Percentiles rank a stretch among this genome's conserved stretches.
Conservation (phyloP, 345 rosid species). For the Lumnitzera racemosa region DNA sequence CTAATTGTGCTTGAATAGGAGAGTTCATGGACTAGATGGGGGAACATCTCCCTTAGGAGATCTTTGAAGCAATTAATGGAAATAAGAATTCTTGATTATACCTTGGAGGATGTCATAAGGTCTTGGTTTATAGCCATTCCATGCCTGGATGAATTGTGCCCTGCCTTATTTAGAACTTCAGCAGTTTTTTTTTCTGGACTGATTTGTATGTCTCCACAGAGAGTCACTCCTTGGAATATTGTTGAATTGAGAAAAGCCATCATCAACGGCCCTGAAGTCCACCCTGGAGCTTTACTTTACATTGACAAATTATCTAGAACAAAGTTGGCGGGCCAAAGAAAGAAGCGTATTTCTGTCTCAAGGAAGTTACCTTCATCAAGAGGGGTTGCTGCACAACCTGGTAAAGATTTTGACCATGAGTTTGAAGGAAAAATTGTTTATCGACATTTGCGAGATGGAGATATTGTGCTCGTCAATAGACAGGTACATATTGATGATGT, state of each 20-base stretch:
- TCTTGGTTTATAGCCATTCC: neutral
- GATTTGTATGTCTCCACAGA: constrained; percentile 27
- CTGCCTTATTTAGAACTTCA: no score
- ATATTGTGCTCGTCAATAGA: constrained; percentile 86
- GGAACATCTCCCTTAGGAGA: no score
- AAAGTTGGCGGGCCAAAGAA: constrained; percentile 39
- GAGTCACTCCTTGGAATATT: constrained; percentile 87
- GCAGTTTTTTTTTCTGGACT: neutral
- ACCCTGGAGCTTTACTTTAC: constrained; percentile 94
- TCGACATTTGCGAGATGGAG: constrained; percentile 92
- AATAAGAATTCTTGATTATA: no score
- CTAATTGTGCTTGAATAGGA: no score
- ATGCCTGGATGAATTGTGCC: no score
- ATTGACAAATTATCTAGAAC: constrained; percentile 54
- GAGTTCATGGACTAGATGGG: no score
- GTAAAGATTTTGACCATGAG: constrained; percentile 49
- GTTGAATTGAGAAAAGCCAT: constrained; percentile 65
- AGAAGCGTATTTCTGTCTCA: constrained; percentile 56
- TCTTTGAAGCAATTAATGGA: no score
- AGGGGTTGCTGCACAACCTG: constrained; percentile 54
- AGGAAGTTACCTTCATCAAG: constrained; percentile 75
- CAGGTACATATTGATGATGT: constrained; percentile 40
- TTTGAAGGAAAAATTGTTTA: constrained; percentile 78
- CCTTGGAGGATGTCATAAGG: neutral
- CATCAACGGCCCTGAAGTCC: constrained; percentile 71